phyloP scores from a whole-genome alignment of 768 basidiomycete species.

The Rhodotorula paludigena region DNA sequence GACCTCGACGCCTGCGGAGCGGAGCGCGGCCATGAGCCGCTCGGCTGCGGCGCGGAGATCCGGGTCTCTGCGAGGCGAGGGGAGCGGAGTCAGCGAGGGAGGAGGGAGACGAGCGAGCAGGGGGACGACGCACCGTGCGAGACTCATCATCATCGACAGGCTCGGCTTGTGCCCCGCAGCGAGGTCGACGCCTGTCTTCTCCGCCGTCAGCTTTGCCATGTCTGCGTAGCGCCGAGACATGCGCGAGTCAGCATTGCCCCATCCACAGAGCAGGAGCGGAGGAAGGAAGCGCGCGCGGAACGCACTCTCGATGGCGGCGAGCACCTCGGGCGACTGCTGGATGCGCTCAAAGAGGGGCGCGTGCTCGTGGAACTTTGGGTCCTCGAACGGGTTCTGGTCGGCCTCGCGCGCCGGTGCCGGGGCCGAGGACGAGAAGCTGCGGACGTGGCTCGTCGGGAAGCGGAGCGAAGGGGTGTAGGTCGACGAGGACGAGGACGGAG shows the following conservation, averaged over 20 bases:
- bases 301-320: constrained; percentile 20
- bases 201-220: constrained; percentile 14
- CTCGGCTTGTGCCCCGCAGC: constrained; percentile 21
- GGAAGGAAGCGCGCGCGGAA: background rate
- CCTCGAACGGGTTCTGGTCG: constrained; percentile 17
- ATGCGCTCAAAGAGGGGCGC: constrained; percentile 27
- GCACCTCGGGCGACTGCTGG: constrained; percentile 14
- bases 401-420: constrained; percentile 1
- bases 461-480: background rate
- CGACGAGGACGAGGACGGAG: background rate
- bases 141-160: constrained; percentile 20
- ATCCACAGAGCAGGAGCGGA: no score
- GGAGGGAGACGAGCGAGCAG: background rate
- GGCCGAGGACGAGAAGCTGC: background rate
- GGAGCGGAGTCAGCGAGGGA: background rate
- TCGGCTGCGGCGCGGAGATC: constrained; percentile 30
- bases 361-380: constrained; percentile 2
- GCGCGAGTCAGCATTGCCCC: background rate
- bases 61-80: constrained; percentile 3
- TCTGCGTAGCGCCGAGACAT: background rate
- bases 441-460: constrained; percentile 11
- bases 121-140: constrained; percentile 10
- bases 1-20: constrained; percentile 22
- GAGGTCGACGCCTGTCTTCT: constrained; percentile 34
- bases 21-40: constrained; percentile 10